Evolutionary conservation across 176 grass and related monocot species (phyloP).

Genomic region (Alloteropsis semialata): DNA sequence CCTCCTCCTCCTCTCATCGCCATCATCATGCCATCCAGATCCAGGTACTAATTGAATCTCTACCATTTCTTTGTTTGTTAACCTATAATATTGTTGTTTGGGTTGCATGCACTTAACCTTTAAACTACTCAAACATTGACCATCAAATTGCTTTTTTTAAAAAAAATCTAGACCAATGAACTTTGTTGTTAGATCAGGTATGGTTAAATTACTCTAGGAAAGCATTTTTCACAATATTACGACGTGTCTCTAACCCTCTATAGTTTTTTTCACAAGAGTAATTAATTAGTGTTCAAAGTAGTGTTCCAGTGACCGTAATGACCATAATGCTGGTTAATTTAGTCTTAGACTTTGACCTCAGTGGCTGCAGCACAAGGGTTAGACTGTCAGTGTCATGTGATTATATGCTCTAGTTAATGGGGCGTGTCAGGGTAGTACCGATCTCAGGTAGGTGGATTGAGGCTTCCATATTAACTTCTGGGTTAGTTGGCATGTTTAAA

Average conservation of each 20-base stretch:
- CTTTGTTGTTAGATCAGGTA: not conserved
- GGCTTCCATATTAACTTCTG: not conserved
- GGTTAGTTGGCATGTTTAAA: conserved; percentile 31
- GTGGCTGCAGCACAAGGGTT: not conserved
- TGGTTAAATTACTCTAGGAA: not conserved
- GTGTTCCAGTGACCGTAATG: not conserved
- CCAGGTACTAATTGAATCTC: conserved; percentile 25
- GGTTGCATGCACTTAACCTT: too few species aligned
- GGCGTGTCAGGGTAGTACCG: conserved; percentile 21
- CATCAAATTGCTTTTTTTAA: too few species aligned
- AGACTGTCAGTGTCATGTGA: conserved; percentile 31
- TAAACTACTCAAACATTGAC: too few species aligned
- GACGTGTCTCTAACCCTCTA: too few species aligned
- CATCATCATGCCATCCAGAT: conserved; percentile 39
- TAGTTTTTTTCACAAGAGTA: not conserved
- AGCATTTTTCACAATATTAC: not conserved
- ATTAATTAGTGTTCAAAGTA: not conserved
- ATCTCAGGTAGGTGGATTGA: conserved; percentile 12
- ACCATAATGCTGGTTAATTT: not conserved
- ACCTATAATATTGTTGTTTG: too few species aligned
- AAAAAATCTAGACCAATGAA: not conserved
- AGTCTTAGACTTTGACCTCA: not conserved
- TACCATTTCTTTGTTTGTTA: not conserved
- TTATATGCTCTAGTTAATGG: conserved; percentile 24
- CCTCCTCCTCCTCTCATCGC: conserved; percentile 27